Evolutionary conservation across 768 basidiomycete genomes (phyloP), one percentile per base, ranked within the genome.

Genomic region (Austroboletus festivus): DNA sequence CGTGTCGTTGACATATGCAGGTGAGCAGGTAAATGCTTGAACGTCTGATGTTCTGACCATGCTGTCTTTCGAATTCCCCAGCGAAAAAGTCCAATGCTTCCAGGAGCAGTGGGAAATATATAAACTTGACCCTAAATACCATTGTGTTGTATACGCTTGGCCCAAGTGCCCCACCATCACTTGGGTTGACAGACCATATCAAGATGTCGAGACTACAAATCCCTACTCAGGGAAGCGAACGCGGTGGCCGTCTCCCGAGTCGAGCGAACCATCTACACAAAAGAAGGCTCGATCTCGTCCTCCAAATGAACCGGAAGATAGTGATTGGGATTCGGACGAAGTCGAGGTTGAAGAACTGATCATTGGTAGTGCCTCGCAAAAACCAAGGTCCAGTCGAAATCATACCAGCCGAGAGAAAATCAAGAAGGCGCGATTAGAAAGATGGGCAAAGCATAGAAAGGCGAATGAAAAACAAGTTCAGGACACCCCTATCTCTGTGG

Each of bases 71-170:
- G 22, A 56, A 51, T 50, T 47, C 51, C 33, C 21, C 52, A 84
- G 83, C 10, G 68, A 78, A 65, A 61, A 64, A 1, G 65, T 78
- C 44, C 63, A 76, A 49, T 78, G 77, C 60, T 77, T 78, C 18
- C 85, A 85, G 61, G 86, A 90, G 30, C 87, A 89, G 63, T 91
- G 89, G 89, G 89, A 91, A 52, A 82, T 90, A 23, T 84, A 89
- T 69, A 90, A 89, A 60, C 74, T 91, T 8, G 89, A 91, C 59
- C 81, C 84, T 3, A 64, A 67, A n/a, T 90, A 90, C 55, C 76
- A 79, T 20, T 91, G 88, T 59, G 65, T 70, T 48, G 80, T 88
- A 9, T 75, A 68, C 26, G 62, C 62, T 28, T 66, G 68, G 44
- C 75, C 78, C 9, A 64, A 70, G 40, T 59, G 58, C 28, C 47